Evolutionary conservation across 331 rosid genomes (phyloP).

Genomic region (Cydonia oblonga): DNA sequence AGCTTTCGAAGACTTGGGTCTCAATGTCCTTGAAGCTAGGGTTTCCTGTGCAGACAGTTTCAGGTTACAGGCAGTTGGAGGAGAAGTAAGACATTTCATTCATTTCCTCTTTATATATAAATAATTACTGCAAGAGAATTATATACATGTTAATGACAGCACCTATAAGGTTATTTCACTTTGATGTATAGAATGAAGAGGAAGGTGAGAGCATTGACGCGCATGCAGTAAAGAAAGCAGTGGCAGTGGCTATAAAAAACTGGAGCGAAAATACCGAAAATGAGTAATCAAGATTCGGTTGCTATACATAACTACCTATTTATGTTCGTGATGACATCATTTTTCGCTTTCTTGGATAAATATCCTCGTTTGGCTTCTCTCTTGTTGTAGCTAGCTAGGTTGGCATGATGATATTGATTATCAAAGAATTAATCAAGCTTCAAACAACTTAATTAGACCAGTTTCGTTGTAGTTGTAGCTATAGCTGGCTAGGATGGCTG

Average conservation of each 20-base stretch:
- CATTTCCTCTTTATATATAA: not conserved
- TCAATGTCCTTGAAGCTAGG: constrained; percentile 93
- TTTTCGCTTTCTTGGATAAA: not conserved
- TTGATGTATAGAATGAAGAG: constrained; percentile 45
- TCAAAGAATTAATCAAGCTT: not conserved
- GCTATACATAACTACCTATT: not conserved
- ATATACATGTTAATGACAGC: not conserved
- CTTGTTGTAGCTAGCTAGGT: not conserved
- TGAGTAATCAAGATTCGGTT: constrained; percentile 16
- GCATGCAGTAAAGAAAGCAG: constrained; percentile 59
- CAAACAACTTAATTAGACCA: not conserved
- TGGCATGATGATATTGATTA: not conserved
- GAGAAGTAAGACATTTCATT: constrained; percentile 47
- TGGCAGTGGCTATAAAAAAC: constrained; percentile 59
- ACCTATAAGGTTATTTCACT: not conserved
- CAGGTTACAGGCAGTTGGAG: constrained; percentile 75
- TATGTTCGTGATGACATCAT: not conserved
- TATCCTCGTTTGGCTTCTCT: not conserved
- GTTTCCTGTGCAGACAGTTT: constrained; percentile 85
- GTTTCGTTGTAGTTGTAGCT: not conserved
- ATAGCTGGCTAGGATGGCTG: not conserved
- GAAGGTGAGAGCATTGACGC: constrained; percentile 54
- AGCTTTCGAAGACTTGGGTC: constrained; percentile 79
- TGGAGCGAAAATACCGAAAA: constrained; percentile 56
- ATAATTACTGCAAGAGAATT: not conserved